Conservation (phyloP, 257 asterid species). For the Rhazya stricta region DNA sequence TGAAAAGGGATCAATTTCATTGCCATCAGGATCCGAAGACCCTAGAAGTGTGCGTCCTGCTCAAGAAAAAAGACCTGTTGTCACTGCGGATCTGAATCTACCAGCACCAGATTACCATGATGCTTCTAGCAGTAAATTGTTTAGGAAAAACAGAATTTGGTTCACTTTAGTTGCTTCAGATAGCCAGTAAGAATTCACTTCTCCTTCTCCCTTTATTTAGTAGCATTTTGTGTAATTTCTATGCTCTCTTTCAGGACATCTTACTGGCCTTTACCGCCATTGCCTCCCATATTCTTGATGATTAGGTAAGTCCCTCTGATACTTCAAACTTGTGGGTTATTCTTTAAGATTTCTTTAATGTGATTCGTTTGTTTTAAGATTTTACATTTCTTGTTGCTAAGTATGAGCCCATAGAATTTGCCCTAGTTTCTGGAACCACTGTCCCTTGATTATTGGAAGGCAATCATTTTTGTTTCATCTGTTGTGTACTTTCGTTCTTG, state of each 20-base stretch:
- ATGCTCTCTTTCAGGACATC: slow-evolving; percentile 8
- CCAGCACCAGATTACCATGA: slow-evolving; percentile 13
- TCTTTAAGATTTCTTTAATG: background rate
- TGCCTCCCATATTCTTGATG: slow-evolving; percentile 16
- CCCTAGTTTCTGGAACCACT: background rate
- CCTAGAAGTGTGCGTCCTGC: background rate
- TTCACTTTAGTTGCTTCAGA: slow-evolving; percentile 25
- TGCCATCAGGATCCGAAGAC: background rate
- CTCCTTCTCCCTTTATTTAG: background rate
- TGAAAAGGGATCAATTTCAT: background rate
- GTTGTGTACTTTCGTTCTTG: background rate
- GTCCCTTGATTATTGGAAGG: background rate
- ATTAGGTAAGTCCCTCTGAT: slow-evolving; percentile 22
- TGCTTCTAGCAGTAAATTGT: background rate
- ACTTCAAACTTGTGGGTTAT: background rate
- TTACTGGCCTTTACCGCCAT: slow-evolving; percentile 9
- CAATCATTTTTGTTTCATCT: background rate
- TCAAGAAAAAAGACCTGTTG: background rate
- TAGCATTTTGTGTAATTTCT: background rate
- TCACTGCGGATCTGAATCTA: slow-evolving; percentile 16
- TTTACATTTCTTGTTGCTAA: background rate
- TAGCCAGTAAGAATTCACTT: slow-evolving; percentile 19
- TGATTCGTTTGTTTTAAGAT: background rate
- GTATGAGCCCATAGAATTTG: background rate
- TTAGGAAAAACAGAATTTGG: slow-evolving; percentile 18